A percentile compares a stretch with the other conserved stretches of the same genome.
phyloP scores from a whole-genome alignment of 1,284 basidiomycete genomes.

The Laetiporus sulphureus region DNA sequence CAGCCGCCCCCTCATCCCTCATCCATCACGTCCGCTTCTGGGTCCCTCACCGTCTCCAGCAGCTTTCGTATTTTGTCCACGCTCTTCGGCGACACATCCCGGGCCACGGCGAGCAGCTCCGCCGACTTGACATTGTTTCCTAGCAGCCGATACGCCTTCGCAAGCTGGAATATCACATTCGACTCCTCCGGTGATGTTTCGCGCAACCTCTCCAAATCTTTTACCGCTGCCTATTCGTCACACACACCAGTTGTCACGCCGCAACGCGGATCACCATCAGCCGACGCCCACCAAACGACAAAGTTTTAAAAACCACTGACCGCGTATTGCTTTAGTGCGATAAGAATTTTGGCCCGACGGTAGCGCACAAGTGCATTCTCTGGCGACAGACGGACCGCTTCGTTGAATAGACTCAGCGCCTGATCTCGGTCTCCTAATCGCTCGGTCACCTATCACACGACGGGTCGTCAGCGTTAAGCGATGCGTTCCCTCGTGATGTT shows the following conservation, averaged over 20 bases:
- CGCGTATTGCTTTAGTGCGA: constrained; percentile 74
- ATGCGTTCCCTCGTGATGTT: constrained; percentile 1
- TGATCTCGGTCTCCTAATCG: constrained; percentile 65
- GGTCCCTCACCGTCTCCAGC: constrained; percentile 63
- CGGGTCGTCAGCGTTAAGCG: constrained; percentile 4
- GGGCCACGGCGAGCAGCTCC: constrained; percentile 78
- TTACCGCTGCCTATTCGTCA: constrained; percentile 59
- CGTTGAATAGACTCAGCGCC: constrained; percentile 74
- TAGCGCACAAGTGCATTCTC: constrained; percentile 88
- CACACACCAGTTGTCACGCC: constrained; percentile 16
- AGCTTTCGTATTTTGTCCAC: constrained; percentile 71
- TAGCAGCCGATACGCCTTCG: constrained; percentile 78
- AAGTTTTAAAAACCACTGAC: constrained; percentile 43
- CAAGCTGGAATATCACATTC: constrained; percentile 93
- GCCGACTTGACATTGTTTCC: constrained; percentile 77
- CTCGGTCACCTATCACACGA: constrained; percentile 66
- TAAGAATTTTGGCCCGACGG: constrained; percentile 83
- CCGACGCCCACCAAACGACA: constrained; percentile 11
- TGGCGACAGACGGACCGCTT: constrained; percentile 69
- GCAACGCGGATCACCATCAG: constrained; percentile 25
- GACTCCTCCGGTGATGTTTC: constrained; percentile 86
- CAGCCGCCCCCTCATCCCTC: constrained; percentile 40
- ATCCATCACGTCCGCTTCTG: constrained; percentile 64
- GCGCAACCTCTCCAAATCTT: constrained; percentile 73
- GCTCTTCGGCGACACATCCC: constrained; percentile 79